Base-by-base conservation (phyloP, 106 monocot genomes). In the Dendrobium nobile region DNA sequence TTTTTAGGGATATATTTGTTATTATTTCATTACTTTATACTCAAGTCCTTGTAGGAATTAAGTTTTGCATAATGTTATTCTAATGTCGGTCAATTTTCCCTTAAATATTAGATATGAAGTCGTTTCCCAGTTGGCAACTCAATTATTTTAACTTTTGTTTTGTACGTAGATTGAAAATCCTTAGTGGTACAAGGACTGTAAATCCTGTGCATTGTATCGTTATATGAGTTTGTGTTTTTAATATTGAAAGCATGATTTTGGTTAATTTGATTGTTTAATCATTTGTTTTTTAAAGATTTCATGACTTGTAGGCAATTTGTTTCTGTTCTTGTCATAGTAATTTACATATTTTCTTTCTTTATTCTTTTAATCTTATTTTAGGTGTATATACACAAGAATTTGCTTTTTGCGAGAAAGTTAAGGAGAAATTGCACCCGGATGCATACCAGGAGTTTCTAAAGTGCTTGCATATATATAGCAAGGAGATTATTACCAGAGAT, bases 371-470 rank as follows among this genome's bases (percentile, higher is more conserved):
- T 37, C 28, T 9, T 47, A 4, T 28, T 37, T 24, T 86, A 99
- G 98, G 87, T 91, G 87, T 84, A 67, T 93, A 95, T 72, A 80
- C 93, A 0, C 88, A 88, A 78, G 95, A 99, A 80, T 88, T 99
- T 70, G 84, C 72, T 80, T 99, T 89, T 77, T 95, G 88, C 78
- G 95, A 99, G 81, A 95, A 90, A 84, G 95, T 99, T 59, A 99
- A 95, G 87, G 95, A 91, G 81, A 95, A 90, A 76, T 47, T 98
- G 83, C 87, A 91, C 77, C 67, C 87, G 67, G 91, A 90, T 20
- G 87, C 89, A 67, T 95, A 99, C 79, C 92, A 99, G 73, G 98
- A 99, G 79, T 99, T 99, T 55, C 83, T 99, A 83, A 99, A 95
- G 91, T 95, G 95, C 84, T 93, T 99, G 83, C 75, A 93, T 77